Conservation (phyloP, 2,329 filamentous ascomycete genomes). For the Microcera coccophila region DNA sequence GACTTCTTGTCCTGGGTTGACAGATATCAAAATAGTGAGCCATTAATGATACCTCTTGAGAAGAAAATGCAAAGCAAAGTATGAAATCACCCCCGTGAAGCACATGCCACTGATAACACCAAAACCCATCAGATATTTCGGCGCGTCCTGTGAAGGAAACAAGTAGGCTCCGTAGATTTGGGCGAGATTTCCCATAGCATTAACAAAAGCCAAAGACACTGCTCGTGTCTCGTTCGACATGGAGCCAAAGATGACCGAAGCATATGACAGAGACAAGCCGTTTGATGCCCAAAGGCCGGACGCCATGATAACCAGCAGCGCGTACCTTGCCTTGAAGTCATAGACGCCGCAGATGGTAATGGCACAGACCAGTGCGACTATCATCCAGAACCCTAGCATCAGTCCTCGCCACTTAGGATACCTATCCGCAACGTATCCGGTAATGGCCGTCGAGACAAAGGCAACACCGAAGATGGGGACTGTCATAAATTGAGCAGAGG, state of each 20-base stretch:
- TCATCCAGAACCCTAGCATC: conserved; percentile 11
- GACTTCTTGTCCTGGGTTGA: too few species aligned
- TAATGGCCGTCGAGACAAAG: conserved; percentile 46
- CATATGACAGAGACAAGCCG: conserved; percentile 48
- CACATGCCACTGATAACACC: conserved; percentile 22
- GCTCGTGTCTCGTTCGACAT: conserved; percentile 47
- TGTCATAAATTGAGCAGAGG: conserved; percentile 31
- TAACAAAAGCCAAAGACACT: conserved; percentile 49
- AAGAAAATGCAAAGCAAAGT: conserved; percentile 5
- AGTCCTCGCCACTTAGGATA: conserved; percentile 26
- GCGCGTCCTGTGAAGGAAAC: conserved; percentile 46
- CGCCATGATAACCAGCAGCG: conserved; percentile 52
- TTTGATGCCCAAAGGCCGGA: conserved; percentile 53
- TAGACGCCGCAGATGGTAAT: conserved; percentile 47
- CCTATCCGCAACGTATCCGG: conserved; percentile 45
- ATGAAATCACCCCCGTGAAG: conserved; percentile 10
- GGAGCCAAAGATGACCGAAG: conserved; percentile 47
- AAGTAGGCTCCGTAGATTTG: conserved; percentile 55
- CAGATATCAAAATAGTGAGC: too few species aligned
- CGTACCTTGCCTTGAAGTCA: conserved; percentile 49
- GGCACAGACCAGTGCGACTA: conserved; percentile 15
- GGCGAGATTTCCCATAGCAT: conserved; percentile 52
- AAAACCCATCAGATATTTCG: conserved; percentile 48
- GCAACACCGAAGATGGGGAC: conserved; percentile 51
- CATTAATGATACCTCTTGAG: not conserved